Conservation (phyloP, 352 stramenopile genomes). For the Globisporangium acanthophoron region DNA sequence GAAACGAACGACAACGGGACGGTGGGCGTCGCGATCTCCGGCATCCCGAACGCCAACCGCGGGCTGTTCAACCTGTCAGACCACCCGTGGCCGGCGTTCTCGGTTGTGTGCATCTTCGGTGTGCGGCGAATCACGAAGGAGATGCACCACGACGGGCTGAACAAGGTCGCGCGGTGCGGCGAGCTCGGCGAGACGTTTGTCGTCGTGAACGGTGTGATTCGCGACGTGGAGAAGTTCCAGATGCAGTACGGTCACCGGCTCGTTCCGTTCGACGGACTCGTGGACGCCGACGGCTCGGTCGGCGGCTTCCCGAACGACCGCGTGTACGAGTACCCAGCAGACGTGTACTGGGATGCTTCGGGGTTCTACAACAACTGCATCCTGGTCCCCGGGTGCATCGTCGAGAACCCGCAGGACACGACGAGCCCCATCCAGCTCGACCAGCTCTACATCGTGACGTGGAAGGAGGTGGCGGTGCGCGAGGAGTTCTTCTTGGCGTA, state of each 20-base stretch:
- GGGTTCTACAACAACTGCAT: conserved; percentile 90
- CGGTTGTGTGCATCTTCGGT: conserved; percentile 86
- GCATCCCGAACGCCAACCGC: conserved; percentile 76
- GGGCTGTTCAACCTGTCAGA: conserved; percentile 80
- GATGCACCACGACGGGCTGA: conserved; percentile 83
- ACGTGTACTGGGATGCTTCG: conserved; percentile 85
- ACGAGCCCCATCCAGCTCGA: conserved; percentile 75
- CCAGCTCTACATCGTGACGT: conserved; percentile 87
- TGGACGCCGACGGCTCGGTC: conserved; percentile 79
- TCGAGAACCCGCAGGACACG: conserved; percentile 76
- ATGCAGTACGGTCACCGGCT: conserved; percentile 84
- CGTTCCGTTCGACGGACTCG: conserved; percentile 72
- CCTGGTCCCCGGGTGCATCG: conserved; percentile 77
- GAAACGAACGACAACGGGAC: conserved; percentile 86
- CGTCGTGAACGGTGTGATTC: conserved; percentile 80
- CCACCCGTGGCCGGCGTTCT: conserved; percentile 82
- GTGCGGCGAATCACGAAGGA: conserved; percentile 83
- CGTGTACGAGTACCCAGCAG: conserved; percentile 81
- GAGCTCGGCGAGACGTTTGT: conserved; percentile 86
- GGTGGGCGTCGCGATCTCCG: conserved; percentile 76
- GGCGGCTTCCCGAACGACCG: conserved; percentile 84
- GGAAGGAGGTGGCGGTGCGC: conserved; percentile 78
- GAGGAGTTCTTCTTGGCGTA: conserved; percentile 88
- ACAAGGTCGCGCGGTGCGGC: conserved; percentile 81
- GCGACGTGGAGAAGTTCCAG: conserved; percentile 86